A percentile compares a stretch with the other conserved stretches of the same genome.
Evolutionary conservation across 2,329 filamentous ascomycete genomes (phyloP).

Genomic region (Monosporascus sp.): DNA sequence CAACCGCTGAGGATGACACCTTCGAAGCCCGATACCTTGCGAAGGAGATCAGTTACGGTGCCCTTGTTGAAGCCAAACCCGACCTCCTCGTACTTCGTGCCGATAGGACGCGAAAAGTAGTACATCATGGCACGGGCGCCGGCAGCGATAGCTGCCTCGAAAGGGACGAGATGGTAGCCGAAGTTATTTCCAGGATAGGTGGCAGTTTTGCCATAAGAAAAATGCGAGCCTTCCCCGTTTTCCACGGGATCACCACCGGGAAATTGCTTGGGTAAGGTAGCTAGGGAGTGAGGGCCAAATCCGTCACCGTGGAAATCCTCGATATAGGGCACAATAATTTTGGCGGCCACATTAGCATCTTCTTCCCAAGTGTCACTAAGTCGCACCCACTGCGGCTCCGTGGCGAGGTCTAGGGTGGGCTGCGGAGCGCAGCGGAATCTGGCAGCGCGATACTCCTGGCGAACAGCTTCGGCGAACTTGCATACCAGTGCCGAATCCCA

Average conservation of each 20-base stretch:
- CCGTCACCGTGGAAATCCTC: slow-evolving; percentile 40
- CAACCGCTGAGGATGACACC: slow-evolving; percentile 49
- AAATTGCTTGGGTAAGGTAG: slow-evolving; percentile 48
- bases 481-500: slow-evolving; percentile 36
- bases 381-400: slow-evolving; percentile 46
- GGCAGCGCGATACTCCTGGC: slow-evolving; percentile 38
- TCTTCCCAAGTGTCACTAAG: slow-evolving; percentile 42
- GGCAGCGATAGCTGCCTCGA: slow-evolving; percentile 43
- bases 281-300: slow-evolving; percentile 38
- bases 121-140: slow-evolving; percentile 49
- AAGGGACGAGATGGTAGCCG: slow-evolving; percentile 43
- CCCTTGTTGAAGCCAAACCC: slow-evolving; percentile 46
- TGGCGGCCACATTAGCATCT: slow-evolving; percentile 35
- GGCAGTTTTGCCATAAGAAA: slow-evolving; percentile 45
- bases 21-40: slow-evolving; percentile 40
- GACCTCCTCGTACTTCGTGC: slow-evolving; percentile 39
- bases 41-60: slow-evolving; percentile 44
- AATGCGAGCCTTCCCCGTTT: slow-evolving; percentile 47
- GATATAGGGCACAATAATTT: slow-evolving; percentile 37
- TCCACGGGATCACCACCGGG: slow-evolving; percentile 44
- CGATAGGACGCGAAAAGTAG: slow-evolving; percentile 43
- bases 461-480: slow-evolving; percentile 42
- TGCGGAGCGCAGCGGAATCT: slow-evolving; percentile 42
- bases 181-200: slow-evolving; percentile 46
- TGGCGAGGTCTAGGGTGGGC: slow-evolving; percentile 43